Base-by-base conservation (phyloP, 179 eudicot species). In the Actinidia arguta region DNA sequence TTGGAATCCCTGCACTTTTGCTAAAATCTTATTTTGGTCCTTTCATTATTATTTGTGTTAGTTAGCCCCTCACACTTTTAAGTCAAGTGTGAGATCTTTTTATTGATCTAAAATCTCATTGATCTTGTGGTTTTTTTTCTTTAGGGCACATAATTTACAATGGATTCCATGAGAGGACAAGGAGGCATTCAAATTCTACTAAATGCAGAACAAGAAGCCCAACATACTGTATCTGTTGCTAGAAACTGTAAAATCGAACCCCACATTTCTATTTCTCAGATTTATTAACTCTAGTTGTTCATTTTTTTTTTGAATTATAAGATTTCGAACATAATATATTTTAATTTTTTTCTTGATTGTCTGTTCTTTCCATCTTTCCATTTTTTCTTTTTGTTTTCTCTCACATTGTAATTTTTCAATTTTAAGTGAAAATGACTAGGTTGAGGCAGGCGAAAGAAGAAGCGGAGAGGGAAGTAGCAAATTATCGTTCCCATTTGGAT, bases 171-270 rank as follows among this genome's bases (percentile, higher is more conserved):
- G 73, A 87, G 82, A 82, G 88, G 89, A 36, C 93, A 89, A 83
- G 89, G 89, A 71, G 90, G 93, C 61, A 91, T 91, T 79, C 93
- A 91, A 25, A 82, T 87, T 88, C 85, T 91, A 59, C 84, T 91
- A 8, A 82, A 87, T 44, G 93, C 93, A 51, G 93, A 91, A 84
- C 88, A 89, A 44, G 90, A 91, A 67, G 93, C 93, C 24, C 93
- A 89, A 66, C 88, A 84, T 44, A 91, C 88, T 44, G 84, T 91
- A 3, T 24, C 85, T 11, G 81, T 74, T 73, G 93, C 93, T 14
- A 85, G 85, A 88, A 89, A 83, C 75, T n/a, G 93, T 91, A 83
- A 83, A 36, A 82, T 47, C 27, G 46, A 46, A 42, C 6, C 36
- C 14, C 56, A 47, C 14, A 0, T 71, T 17, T 56, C 52, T 51